Evolutionary conservation across 2,329 filamentous ascomycete species (phyloP).

Genomic region (Talaromyces verruculosus): DNA sequence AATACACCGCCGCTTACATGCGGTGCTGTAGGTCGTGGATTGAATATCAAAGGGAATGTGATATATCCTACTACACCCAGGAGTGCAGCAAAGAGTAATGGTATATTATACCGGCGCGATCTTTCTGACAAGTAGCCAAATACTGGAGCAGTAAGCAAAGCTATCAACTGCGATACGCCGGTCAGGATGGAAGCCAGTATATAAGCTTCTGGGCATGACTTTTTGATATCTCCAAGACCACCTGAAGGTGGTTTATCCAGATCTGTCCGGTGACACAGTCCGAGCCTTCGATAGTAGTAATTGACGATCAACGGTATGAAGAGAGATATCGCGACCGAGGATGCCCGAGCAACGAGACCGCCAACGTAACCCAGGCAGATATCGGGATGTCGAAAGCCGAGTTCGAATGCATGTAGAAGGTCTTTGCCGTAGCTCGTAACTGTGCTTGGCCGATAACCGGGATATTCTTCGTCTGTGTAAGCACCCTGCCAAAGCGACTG

Average conservation of each 20-base stretch:
- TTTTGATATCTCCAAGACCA: slow-evolving; percentile 66
- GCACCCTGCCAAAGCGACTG: slow-evolving; percentile 46
- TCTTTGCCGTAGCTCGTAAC: slow-evolving; percentile 48
- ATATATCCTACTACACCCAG: slow-evolving; percentile 77
- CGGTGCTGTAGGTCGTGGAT: slow-evolving; percentile 70
- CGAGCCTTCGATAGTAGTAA: slow-evolving; percentile 78
- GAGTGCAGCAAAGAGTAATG: slow-evolving; percentile 69
- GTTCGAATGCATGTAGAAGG: slow-evolving; percentile 61
- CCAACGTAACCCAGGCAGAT: slow-evolving; percentile 89
- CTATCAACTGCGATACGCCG: slow-evolving; percentile 82
- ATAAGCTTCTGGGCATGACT: slow-evolving; percentile 82
- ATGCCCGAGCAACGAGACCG: slow-evolving; percentile 91
- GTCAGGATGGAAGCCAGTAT: slow-evolving; percentile 83
- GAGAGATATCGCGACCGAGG: slow-evolving; percentile 89
- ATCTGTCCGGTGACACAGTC: slow-evolving; percentile 64
- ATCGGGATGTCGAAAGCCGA: slow-evolving; percentile 72
- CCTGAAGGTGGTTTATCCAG: slow-evolving; percentile 31
- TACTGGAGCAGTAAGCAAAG: slow-evolving; percentile 77
- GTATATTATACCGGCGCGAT: slow-evolving; percentile 66
- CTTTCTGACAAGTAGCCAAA: slow-evolving; percentile 84
- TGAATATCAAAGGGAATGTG: slow-evolving; percentile 71
- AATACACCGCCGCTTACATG: slow-evolving; percentile 70
- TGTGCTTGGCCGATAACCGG: slow-evolving; percentile 4
- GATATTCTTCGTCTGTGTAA: neutral
- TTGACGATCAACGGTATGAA: slow-evolving; percentile 95